phyloP scores from a whole-genome alignment of 2,329 filamentous ascomycete species.

The Tolypocladium capitatum region DNA sequence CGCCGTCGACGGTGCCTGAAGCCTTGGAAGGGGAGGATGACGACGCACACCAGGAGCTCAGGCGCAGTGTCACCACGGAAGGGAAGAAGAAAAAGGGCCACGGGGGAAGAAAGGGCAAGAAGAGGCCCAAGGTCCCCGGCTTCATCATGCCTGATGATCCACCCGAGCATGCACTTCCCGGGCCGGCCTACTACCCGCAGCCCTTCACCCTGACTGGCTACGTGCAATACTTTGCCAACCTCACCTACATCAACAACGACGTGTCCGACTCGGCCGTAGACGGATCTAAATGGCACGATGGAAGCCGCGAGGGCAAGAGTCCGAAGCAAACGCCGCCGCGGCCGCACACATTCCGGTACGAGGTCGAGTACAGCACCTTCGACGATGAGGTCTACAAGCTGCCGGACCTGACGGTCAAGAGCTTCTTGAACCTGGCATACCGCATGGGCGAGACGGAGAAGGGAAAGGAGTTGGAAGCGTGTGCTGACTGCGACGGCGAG shows the following conservation, averaged over 20 bases:
- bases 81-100: conserved; percentile 26
- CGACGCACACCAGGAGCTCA: conserved; percentile 12
- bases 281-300: conserved; percentile 45
- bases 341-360: conserved; percentile 54
- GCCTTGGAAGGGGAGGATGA: conserved; percentile 17
- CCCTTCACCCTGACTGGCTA: conserved; percentile 66
- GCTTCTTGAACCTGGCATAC: conserved; percentile 65
- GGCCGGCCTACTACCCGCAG: conserved; percentile 83
- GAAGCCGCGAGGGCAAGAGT: conserved; percentile 48
- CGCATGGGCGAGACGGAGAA: conserved; percentile 45
- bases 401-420: conserved; percentile 72
- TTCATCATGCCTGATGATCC: conserved; percentile 59
- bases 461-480: conserved; percentile 2
- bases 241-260: conserved; percentile 79
- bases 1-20: background rate
- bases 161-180: conserved; percentile 58
- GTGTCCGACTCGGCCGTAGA: conserved; percentile 23
- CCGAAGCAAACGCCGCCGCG: conserved; percentile 36
- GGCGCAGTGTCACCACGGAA: conserved; percentile 14
- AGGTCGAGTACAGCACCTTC: conserved; percentile 78
- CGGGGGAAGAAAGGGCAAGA: conserved; percentile 30
- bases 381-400: conserved; percentile 63
- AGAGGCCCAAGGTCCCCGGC: conserved; percentile 44
- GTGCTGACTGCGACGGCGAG: conserved; percentile 13
- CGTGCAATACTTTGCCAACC: conserved; percentile 85